Percentiles rank a stretch among this genome's conserved stretches.
phyloP scores from a whole-genome alignment of 257 asterid genomes.

The Verbena officinalis region DNA sequence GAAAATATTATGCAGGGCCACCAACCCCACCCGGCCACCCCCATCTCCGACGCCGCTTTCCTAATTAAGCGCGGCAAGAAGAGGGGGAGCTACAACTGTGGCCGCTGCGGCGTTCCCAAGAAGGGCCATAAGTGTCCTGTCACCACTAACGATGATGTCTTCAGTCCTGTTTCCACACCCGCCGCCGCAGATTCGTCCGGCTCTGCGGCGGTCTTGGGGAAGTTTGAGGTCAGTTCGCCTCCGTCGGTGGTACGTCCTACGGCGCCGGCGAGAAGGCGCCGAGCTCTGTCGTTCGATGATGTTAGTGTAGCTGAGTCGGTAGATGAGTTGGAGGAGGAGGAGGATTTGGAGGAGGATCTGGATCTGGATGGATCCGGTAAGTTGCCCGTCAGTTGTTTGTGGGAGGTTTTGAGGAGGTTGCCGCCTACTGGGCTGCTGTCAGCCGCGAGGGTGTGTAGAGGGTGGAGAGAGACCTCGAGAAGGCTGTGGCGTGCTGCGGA shows the following conservation, averaged over 20 bases:
- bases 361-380: constrained; percentile 54
- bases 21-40: constrained; percentile 79
- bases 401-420: constrained; percentile 88
- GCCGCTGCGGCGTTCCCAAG: constrained; percentile 89
- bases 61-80: constrained; percentile 56
- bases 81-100: constrained; percentile 86
- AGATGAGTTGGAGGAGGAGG: constrained; percentile 48
- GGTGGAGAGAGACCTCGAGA: constrained; percentile 80
- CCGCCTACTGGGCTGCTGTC: constrained; percentile 73
- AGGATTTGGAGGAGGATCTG: constrained; percentile 42
- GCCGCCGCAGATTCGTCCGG: constrained; percentile 33
- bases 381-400: constrained; percentile 61
- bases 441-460: constrained; percentile 80
- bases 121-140: constrained; percentile 72
- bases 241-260: constrained; percentile 34
- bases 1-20: constrained; percentile 59
- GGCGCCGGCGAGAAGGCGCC: constrained; percentile 49
- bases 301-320: constrained; percentile 48
- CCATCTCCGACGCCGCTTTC: constrained; percentile 56
- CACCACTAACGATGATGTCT: constrained; percentile 17
- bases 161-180: constrained; percentile 38
- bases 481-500: constrained; percentile 85
- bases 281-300: constrained; percentile 83
- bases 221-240: constrained; percentile 34
- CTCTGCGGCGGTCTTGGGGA: constrained; percentile 38